Base-by-base conservation (phyloP, 495 filamentous ascomycete species). In the Pyrenula aspistea region DNA sequence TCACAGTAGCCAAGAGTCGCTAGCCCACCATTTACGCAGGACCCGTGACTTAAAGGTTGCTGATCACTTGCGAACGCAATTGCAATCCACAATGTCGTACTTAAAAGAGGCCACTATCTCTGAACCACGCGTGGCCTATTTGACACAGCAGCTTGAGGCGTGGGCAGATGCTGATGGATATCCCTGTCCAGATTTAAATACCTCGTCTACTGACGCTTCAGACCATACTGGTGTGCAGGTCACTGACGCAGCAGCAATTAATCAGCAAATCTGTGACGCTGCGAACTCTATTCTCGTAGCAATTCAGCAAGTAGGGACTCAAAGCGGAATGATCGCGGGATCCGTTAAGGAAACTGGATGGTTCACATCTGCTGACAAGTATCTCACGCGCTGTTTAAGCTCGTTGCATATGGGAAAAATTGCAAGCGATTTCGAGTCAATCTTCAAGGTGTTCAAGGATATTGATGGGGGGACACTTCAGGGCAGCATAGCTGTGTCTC, bases 261-360 rank as follows among this genome's bases (percentile, higher is more conserved):
- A 85, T 49, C 59, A 74, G 21, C 76, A 71, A 2, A 65, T 89
- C n/a, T 74, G 83, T 10, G 77, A 66, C 2, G 67, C 81, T 20
- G 77, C 77, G 25, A 83, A 88, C 67, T 79, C 79, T 53, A 79
- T 90, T 49, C 79, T 92, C 2, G 82, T 90, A 49, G 83, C 84
- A 22, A 73, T 91, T 12, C 88, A 95, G 59, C 78, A 83, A 59
- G 76, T 89, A 62, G 80, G 81, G 53, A 81, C 80, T 53, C 59
- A 65, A 0, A 62, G 67, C 12, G 53, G 61, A 24, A 60, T 58
- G 1, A 68, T 81, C 1, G 79, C 85, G 8, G 57, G 66, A 19
- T 79, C 79, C 1, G 67, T 76, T 21, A 81, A 85, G 22, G 83
- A 86, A 22, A 63, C 69, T 2, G 73, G 75, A n/a, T 87, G 86